Conservation (phyloP, 495 filamentous ascomycete species). For the Penicillium goetzii region DNA sequence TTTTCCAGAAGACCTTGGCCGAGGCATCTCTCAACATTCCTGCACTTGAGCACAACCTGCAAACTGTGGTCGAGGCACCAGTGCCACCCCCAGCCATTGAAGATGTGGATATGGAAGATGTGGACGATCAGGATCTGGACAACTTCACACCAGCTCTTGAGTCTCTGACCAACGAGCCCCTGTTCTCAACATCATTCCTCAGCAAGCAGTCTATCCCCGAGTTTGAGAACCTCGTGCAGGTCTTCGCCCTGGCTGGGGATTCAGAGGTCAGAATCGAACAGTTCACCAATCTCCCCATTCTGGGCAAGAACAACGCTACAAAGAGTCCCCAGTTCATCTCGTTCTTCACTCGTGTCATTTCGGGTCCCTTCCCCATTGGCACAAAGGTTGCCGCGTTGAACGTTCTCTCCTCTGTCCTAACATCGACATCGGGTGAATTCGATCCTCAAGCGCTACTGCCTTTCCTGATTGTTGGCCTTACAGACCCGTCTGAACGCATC, state of each 20-base stretch:
- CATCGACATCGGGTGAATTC: slow-evolving; percentile 49
- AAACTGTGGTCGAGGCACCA: slow-evolving; percentile 61
- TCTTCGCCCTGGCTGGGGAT: slow-evolving; percentile 62
- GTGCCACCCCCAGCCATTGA: slow-evolving; percentile 42
- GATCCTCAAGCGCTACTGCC: slow-evolving; percentile 81
- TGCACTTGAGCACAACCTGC: slow-evolving; percentile 70
- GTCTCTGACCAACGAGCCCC: slow-evolving; percentile 35
- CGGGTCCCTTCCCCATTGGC: slow-evolving; percentile 66
- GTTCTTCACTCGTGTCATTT: slow-evolving; percentile 78
- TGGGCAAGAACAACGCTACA: slow-evolving; percentile 57
- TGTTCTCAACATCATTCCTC: slow-evolving; percentile 43
- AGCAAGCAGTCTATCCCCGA: slow-evolving; percentile 39
- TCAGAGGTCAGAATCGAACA: slow-evolving; percentile 53
- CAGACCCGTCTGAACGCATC: slow-evolving; percentile 72
- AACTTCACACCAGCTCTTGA: slow-evolving; percentile 44
- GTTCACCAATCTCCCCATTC: slow-evolving; percentile 61
- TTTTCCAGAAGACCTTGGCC: slow-evolving; percentile 61
- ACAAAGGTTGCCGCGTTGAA: slow-evolving; percentile 70
- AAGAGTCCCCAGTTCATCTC: slow-evolving; percentile 70
- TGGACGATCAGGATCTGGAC: slow-evolving; percentile 41
- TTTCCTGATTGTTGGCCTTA: slow-evolving; percentile 71
- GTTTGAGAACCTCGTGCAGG: slow-evolving; percentile 61
- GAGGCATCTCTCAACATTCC: slow-evolving; percentile 67
- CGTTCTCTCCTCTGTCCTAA: slow-evolving; percentile 57
- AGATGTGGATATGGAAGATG: slow-evolving; percentile 57